A percentile compares a stretch with the other conserved stretches of the same genome.
These are phyloP conservation scores for Nemania abortiva DNA, from an alignment of 2,329 filamentous ascomycete species.

Conservation along the genomic window DNA sequence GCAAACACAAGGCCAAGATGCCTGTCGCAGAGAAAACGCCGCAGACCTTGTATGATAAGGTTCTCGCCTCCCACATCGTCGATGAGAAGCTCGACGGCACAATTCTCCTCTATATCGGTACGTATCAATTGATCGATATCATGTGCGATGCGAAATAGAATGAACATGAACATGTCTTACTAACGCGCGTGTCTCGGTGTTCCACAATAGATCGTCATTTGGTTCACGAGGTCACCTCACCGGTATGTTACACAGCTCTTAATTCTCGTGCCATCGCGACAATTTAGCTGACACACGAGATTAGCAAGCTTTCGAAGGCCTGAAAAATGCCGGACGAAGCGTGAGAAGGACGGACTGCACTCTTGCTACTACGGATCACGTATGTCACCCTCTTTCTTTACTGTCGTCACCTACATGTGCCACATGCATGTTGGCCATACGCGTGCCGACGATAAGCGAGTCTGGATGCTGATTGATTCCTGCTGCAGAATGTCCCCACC, in stretches of 20 bases:
- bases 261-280: neutral
- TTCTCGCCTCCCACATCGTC: constrained; percentile 93
- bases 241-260: constrained; percentile 66
- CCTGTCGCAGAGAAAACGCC: constrained; percentile 65
- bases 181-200: constrained; percentile 33
- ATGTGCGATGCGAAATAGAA: neutral
- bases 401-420: constrained; percentile 19
- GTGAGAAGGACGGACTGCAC: constrained; percentile 97
- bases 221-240: constrained; percentile 98
- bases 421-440: neutral
- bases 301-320: constrained; percentile 95
- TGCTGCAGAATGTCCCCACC: constrained; percentile 86
- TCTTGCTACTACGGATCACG: constrained; percentile 94
- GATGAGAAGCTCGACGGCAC: constrained; percentile 96
- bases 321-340: constrained; percentile 87
- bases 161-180: constrained; percentile 12
- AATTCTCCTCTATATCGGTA: constrained; percentile 91
- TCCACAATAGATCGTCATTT: constrained; percentile 81
- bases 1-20: constrained; percentile 63
- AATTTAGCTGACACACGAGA: constrained; percentile 39
- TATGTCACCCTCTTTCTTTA: constrained; percentile 61
- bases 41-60: constrained; percentile 96
- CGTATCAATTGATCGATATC: constrained; percentile 47
- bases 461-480: constrained; percentile 21
- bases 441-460: constrained; percentile 32